Conservation (phyloP, 352 stramenopile species). For the Ophiocytium majus region DNA sequence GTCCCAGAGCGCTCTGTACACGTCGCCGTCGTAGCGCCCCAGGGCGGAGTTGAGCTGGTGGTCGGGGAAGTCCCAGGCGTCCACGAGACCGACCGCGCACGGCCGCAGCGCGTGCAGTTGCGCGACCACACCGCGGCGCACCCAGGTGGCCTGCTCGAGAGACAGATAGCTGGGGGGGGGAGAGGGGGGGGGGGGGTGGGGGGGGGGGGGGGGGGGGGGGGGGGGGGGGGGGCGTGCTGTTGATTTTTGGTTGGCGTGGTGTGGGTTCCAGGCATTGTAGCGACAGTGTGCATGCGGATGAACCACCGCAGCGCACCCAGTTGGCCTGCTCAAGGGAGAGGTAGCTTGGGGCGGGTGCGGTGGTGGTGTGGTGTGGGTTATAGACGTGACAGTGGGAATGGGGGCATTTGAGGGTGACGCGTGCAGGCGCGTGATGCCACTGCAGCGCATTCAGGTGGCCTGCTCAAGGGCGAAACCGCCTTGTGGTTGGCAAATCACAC, state of each 20-base stretch:
- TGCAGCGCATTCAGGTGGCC: not conserved
- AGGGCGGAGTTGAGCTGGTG: constrained; percentile 51
- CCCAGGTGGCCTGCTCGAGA: constrained; percentile 47
- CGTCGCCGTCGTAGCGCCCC: constrained; percentile 49
- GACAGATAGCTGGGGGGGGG: constrained; percentile 40
- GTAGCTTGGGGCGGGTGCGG: constrained; percentile 40
- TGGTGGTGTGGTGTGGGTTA: too few species aligned
- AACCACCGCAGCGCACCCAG: constrained; percentile 43
- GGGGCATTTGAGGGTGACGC: too few species aligned
- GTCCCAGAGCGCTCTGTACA: constrained; percentile 46
- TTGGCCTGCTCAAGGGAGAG: constrained; percentile 47
- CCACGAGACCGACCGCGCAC: constrained; percentile 56
- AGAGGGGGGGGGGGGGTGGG: not conserved
- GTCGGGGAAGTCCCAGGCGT: constrained; percentile 51
- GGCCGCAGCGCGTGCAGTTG: constrained; percentile 54
- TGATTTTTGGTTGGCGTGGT: too few species aligned
- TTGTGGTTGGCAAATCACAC: too few species aligned
- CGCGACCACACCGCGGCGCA: constrained; percentile 44
- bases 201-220: too few species aligned
- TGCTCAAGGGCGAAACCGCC: not conserved
- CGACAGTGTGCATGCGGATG: not conserved
- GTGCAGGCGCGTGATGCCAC: not conserved
- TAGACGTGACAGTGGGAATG: too few species aligned
- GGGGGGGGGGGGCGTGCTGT: too few species aligned
- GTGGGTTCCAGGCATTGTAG: constrained; percentile 1